Evolutionary conservation across 768 basidiomycete genomes (phyloP).

Genomic region (Phylloporus sp.): DNA sequence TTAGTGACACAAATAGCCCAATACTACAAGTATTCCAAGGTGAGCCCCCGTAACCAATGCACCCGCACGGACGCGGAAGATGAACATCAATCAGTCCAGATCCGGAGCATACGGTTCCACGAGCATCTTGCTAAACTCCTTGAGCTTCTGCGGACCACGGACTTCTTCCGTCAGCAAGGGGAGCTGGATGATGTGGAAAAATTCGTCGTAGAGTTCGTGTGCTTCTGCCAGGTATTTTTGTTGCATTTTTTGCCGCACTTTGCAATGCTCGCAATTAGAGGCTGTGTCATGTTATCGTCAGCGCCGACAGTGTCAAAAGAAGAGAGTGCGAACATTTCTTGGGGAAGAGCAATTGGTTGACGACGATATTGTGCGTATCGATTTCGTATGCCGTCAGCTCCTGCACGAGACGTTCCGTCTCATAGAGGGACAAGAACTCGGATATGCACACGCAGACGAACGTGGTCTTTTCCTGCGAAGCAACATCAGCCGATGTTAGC

Average conservation of each 20-base stretch:
- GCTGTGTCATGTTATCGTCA: constrained; percentile 37
- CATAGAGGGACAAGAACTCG: constrained; percentile 96
- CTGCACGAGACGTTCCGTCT: constrained; percentile 97
- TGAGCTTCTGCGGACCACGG: constrained; percentile 88
- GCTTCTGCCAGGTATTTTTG: constrained; percentile 96
- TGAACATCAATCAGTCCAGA: constrained; percentile 15
- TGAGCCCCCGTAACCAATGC: neutral
- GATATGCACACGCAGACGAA: constrained; percentile 99
- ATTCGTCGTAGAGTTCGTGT: constrained; percentile 95
- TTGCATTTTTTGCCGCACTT: constrained; percentile 94
- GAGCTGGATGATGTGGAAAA: constrained; percentile 94
- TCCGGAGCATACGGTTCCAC: constrained; percentile 69
- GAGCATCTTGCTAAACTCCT: constrained; percentile 90
- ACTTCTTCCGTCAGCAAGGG: constrained; percentile 97
- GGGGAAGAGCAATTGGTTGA: constrained; percentile 95
- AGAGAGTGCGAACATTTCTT: constrained; percentile 59
- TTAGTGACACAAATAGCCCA: constrained; percentile 4
- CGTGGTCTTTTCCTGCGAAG: constrained; percentile 86
- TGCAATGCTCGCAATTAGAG: constrained; percentile 93
- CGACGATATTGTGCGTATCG: constrained; percentile 98
- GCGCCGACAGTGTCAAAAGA: neutral
- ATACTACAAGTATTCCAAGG: neutral
- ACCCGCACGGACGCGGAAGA: neutral
- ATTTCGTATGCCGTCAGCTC: constrained; percentile 93
- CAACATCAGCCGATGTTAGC: neutral